These are phyloP conservation scores for Raphanus raphanistrum DNA, from an alignment of 345 rosid species.

Conservation along the genomic window DNA sequence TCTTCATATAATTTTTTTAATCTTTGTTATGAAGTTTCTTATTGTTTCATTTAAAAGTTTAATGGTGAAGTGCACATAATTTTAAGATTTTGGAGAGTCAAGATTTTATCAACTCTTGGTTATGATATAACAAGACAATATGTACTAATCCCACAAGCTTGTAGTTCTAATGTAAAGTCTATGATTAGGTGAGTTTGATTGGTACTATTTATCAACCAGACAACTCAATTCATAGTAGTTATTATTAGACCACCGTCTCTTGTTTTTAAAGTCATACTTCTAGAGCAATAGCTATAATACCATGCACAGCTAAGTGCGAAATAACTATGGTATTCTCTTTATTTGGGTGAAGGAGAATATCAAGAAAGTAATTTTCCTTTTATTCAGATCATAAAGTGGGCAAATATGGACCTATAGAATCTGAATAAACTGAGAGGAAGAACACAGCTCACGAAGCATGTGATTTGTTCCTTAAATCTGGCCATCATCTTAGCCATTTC, in stretches of 20 bases:
- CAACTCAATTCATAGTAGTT: neutral
- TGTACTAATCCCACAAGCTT: conserved; percentile 3
- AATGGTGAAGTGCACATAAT: neutral
- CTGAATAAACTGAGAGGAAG: conserved; percentile 26
- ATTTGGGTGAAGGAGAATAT: neutral
- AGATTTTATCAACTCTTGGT: neutral
- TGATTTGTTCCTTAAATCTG: conserved; percentile 39
- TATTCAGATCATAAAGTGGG: neutral
- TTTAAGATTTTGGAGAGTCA: neutral
- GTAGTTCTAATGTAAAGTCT: neutral
- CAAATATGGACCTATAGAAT: conserved; percentile 8
- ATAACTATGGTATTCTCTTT: neutral
- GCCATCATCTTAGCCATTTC: conserved; percentile 26
- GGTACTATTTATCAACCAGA: neutral
- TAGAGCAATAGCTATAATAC: neutral
- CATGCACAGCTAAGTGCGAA: neutral
- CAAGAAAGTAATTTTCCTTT: neutral
- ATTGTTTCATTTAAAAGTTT: neutral
- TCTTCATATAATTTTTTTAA: neutral
- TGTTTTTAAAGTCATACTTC: neutral
- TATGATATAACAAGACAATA: neutral
- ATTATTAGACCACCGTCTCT: neutral
- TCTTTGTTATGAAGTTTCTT: neutral
- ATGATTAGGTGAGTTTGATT: neutral
- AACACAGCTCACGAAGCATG: conserved; percentile 38